These are phyloP conservation scores for Dioscorea zingiberensis DNA, from an alignment of 106 monocot species.

Conservation along the genomic window DNA sequence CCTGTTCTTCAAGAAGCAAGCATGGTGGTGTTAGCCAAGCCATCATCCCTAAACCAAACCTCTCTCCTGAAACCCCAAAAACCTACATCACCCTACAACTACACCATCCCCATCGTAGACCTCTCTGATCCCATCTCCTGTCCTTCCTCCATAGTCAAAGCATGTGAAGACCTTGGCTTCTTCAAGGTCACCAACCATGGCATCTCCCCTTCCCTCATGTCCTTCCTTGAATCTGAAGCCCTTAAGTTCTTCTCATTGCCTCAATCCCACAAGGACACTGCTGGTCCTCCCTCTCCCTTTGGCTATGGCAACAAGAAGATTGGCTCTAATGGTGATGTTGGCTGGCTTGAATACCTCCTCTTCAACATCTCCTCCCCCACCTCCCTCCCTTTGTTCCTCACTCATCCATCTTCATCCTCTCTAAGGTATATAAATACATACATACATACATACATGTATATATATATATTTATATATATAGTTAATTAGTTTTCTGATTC, in stretches of 20 bases:
- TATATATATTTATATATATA: too few species aligned
- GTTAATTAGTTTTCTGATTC: too few species aligned
- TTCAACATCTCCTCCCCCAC: conserved; percentile 20
- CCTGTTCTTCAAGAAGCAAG: not conserved
- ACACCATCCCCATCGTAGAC: conserved; percentile 35
- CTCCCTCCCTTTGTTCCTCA: conserved; percentile 16
- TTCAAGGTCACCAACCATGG: conserved; percentile 75
- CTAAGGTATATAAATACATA: conserved; percentile 20
- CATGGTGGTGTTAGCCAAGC: conserved; percentile 50
- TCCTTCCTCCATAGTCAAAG: conserved; percentile 20
- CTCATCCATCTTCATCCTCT: conserved; percentile 3
- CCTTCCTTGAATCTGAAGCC: conserved; percentile 38
- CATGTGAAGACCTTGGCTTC: conserved; percentile 71
- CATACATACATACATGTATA: conserved; percentile 27
- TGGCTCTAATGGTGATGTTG: conserved; percentile 69
- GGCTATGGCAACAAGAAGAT: conserved; percentile 79
- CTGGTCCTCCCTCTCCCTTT: conserved; percentile 35
- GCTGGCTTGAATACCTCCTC: conserved; percentile 91
- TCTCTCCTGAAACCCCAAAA: conserved; percentile 25
- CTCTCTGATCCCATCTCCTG: conserved; percentile 14
- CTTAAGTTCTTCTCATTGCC: conserved; percentile 52
- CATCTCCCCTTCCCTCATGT: conserved; percentile 23
- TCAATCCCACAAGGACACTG: conserved; percentile 38
- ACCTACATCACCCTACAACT: conserved; percentile 1
- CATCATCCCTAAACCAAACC: conserved; percentile 18